Evolutionary conservation across 208 protist genomes (phyloP).

Genomic region (Leishmania tarentolae): DNA sequence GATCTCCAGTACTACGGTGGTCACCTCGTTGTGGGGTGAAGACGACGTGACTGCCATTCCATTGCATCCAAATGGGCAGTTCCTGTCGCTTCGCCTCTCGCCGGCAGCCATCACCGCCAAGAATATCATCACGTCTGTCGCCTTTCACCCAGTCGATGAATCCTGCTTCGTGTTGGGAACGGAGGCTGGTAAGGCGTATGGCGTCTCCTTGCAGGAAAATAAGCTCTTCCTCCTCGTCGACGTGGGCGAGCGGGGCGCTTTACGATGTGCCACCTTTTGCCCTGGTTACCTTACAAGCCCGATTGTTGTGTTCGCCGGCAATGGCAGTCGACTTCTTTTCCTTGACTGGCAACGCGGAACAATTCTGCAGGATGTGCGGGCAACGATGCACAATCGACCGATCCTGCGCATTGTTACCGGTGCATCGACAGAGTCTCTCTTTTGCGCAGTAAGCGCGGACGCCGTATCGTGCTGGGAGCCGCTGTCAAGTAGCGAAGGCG

Average conservation of each 20-base stretch:
- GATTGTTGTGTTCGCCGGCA: slow-evolving; percentile 34
- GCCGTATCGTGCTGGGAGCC: slow-evolving; percentile 49
- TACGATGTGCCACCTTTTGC: slow-evolving; percentile 44
- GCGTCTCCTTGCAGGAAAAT: slow-evolving; percentile 49
- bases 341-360: slow-evolving; percentile 48
- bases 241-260: slow-evolving; percentile 5
- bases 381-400: slow-evolving; percentile 24
- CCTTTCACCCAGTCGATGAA: slow-evolving; percentile 36
- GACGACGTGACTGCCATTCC: slow-evolving; percentile 5
- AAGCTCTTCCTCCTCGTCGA: slow-evolving; percentile 43
- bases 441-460: slow-evolving; percentile 42
- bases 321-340: slow-evolving; percentile 34
- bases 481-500: background rate
- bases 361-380: slow-evolving; percentile 33
- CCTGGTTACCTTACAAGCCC: slow-evolving; percentile 23
- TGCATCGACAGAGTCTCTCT: slow-evolving; percentile 25
- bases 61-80: slow-evolving; percentile 11
- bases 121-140: slow-evolving; percentile 24
- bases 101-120: background rate
- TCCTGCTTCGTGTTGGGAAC: slow-evolving; percentile 42
- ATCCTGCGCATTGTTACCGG: slow-evolving; percentile 29
- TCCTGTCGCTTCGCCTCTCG: slow-evolving; percentile 12
- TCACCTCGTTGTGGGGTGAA: slow-evolving; percentile 18
- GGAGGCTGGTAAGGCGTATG: slow-evolving; percentile 38
- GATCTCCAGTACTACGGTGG: slow-evolving; percentile 20